Percentiles rank a stretch among this genome's conserved stretches.
Evolutionary conservation across 2,329 filamentous ascomycete genomes (phyloP).

Genomic region (Ophiocordyceps camponoti-floridani): DNA sequence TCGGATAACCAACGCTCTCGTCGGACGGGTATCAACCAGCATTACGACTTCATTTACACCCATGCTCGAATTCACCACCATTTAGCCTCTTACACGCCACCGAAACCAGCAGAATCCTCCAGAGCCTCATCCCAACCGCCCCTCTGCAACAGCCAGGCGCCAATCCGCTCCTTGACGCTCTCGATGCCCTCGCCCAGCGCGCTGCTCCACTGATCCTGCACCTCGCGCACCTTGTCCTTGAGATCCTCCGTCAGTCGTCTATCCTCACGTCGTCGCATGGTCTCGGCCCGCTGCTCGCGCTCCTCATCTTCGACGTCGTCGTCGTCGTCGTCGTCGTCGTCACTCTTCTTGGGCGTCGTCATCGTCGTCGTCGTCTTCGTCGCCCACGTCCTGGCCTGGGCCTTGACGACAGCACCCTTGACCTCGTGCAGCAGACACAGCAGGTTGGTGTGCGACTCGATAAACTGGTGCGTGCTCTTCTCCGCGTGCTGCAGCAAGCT

Average conservation of each 20-base stretch:
- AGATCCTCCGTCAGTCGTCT: slow-evolving; percentile 61
- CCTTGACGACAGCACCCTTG: slow-evolving; percentile 57
- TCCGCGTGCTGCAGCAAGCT: slow-evolving; percentile 71
- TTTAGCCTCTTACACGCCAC: slow-evolving; percentile 15
- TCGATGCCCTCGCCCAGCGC: slow-evolving; percentile 66
- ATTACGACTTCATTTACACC: no score
- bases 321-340: slow-evolving; percentile 5
- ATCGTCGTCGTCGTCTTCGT: slow-evolving; percentile 28
- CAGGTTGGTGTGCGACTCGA: slow-evolving; percentile 83
- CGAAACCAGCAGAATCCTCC: slow-evolving; percentile 34
- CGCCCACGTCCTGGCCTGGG: slow-evolving; percentile 49
- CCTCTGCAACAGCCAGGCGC: slow-evolving; percentile 51
- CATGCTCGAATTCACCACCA: no score
- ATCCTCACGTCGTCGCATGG: slow-evolving; percentile 49
- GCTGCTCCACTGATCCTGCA: slow-evolving; percentile 81
- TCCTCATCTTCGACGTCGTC: slow-evolving; percentile 12
- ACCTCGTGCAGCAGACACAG: slow-evolving; percentile 84
- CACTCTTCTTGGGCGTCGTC: slow-evolving; percentile 13
- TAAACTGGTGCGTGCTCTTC: slow-evolving; percentile 91
- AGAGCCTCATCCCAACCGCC: slow-evolving; percentile 80
- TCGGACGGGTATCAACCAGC: no score
- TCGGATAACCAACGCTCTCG: no score
- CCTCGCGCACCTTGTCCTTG: slow-evolving; percentile 81
- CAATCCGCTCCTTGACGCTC: slow-evolving; percentile 56
- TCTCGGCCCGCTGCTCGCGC: slow-evolving; percentile 24